Evolutionary conservation across 164 flowering plant genomes (phyloP).

Genomic region (Pachysandra terminalis): DNA sequence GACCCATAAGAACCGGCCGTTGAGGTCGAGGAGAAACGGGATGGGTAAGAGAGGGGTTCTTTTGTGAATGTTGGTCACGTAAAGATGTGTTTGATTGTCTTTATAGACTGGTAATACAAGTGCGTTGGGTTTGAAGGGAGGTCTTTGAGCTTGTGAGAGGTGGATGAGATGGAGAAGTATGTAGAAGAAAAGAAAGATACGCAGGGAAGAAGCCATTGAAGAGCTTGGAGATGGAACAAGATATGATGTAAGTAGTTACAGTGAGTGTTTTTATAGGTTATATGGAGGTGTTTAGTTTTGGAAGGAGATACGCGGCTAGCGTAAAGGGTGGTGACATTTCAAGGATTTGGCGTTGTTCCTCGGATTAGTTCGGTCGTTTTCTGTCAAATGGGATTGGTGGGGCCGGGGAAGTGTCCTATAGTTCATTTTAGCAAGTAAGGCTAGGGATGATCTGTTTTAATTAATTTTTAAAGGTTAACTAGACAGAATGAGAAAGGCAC

Average conservation of each 20-base stretch:
- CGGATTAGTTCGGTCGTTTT: not conserved
- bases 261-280: not conserved
- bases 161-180: not conserved
- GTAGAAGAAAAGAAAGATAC: not conserved
- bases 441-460: not conserved
- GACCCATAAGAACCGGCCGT: slow-evolving; percentile 30
- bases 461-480: too few species aligned
- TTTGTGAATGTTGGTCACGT: slow-evolving; percentile 21
- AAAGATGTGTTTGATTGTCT: slow-evolving; percentile 13
- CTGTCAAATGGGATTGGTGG: not conserved
- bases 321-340: too few species aligned
- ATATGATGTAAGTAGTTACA: not conserved
- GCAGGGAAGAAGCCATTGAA: not conserved
- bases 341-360: too few species aligned
- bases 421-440: not conserved
- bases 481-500: too few species aligned
- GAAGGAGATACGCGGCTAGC: not conserved
- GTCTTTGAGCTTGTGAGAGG: not conserved
- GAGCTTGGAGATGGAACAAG: not conserved
- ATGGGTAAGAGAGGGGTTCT: slow-evolving; percentile 23
- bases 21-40: slow-evolving; percentile 33
- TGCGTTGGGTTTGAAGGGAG: not conserved
- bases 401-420: not conserved
- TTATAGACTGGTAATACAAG: not conserved
- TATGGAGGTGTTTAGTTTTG: not conserved